A percentile compares a stretch with the other conserved stretches of the same genome.
These are phyloP conservation scores for Malus hybrid DNA, from an alignment of 331 rosid genomes.

Conservation along the genomic window DNA sequence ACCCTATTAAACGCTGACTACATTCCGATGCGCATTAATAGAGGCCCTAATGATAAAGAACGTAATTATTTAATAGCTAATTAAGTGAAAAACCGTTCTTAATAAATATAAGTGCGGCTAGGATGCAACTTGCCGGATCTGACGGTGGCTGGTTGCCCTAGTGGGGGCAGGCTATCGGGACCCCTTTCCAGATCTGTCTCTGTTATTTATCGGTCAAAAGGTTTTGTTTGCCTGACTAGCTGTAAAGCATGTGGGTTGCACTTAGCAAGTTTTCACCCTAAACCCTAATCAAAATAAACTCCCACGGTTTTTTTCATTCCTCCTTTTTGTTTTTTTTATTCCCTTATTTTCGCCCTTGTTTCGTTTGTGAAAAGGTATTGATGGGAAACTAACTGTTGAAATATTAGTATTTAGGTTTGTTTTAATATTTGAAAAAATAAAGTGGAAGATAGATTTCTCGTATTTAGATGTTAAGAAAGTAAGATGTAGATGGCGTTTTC, in stretches of 20 bases:
- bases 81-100: background rate
- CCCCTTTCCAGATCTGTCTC: constrained; percentile 59
- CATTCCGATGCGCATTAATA: constrained; percentile 18
- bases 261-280: background rate
- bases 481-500: background rate
- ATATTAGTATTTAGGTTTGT: too few species aligned
- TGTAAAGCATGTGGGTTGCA: background rate
- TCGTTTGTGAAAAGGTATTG: too few species aligned
- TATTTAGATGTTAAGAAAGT: background rate
- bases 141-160: constrained; percentile 52
- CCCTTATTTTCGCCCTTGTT: too few species aligned
- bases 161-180: constrained; percentile 44
- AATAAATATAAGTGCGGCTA: constrained; percentile 44
- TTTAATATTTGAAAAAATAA: too few species aligned
- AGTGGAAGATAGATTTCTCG: background rate
- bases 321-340: too few species aligned
- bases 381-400: too few species aligned
- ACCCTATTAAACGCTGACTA: constrained; percentile 53
- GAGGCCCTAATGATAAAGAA: background rate
- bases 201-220: constrained; percentile 6
- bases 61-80: background rate
- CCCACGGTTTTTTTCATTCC: background rate
- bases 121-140: constrained; percentile 62
- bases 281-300: background rate
- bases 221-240: constrained; percentile 36